Conservation (phyloP, 2,329 filamentous ascomycete genomes). For the Lachnellula arida region DNA sequence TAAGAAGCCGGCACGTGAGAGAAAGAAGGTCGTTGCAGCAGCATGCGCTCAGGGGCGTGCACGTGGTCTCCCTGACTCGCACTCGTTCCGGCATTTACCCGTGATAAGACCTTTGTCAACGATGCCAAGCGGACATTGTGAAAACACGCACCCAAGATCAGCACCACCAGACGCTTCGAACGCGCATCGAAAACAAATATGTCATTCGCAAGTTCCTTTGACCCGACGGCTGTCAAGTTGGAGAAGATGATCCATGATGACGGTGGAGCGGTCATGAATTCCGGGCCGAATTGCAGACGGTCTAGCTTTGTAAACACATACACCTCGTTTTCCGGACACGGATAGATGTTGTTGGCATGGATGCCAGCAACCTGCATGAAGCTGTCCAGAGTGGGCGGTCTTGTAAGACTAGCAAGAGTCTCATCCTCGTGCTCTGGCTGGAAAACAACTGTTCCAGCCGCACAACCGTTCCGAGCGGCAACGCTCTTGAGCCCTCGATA, state of each 20-base stretch:
- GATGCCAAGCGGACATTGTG: not conserved
- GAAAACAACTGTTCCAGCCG: not conserved
- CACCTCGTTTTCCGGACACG: not conserved
- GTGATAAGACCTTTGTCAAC: not conserved
- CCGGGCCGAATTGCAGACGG: not conserved
- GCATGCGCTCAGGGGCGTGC: not conserved
- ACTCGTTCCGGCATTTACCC: not conserved
- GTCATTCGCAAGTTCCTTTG: not conserved
- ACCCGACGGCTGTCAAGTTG: not conserved
- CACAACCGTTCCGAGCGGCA: not conserved
- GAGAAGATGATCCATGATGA: constrained; percentile 6
- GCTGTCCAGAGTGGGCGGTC: constrained; percentile 23
- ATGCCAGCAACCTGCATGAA: constrained; percentile 35
- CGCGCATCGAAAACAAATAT: constrained; percentile 5
- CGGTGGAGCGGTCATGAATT: not conserved
- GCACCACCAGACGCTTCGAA: not conserved
- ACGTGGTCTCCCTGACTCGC: not conserved
- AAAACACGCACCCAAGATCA: not conserved
- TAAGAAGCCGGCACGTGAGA: too few relatives aligned
- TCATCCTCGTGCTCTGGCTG: not conserved
- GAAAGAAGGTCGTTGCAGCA: not conserved
- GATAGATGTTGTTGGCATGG: constrained; percentile 4
- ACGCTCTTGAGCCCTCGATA: not conserved
- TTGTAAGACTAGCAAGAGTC: not conserved
- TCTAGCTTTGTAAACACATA: not conserved